Evolutionary conservation across 768 basidiomycete species (phyloP).

Genomic region (Boletales sp.): DNA sequence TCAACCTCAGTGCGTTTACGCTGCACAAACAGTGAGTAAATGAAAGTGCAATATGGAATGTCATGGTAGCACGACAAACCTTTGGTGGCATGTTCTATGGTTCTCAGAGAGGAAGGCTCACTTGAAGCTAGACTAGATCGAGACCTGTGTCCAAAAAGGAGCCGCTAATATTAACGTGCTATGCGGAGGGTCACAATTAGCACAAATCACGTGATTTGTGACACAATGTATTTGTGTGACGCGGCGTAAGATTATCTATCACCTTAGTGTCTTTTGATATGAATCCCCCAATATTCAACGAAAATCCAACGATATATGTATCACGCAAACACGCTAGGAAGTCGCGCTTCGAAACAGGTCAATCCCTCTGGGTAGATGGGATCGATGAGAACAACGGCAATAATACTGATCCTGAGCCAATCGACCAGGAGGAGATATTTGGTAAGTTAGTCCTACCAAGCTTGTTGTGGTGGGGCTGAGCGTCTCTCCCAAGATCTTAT

Average conservation of each 20-base stretch:
- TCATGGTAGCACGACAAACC: constrained; percentile 16
- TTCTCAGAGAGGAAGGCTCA: neutral
- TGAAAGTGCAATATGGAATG: constrained; percentile 1
- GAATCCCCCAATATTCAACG: constrained; percentile 72
- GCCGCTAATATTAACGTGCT: constrained; percentile 18
- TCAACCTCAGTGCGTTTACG: constrained; percentile 54
- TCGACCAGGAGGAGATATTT: constrained; percentile 91
- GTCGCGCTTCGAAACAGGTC: constrained; percentile 35
- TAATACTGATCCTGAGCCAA: constrained; percentile 51
- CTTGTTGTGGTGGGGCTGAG: neutral
- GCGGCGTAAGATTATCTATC: constrained; percentile 7
- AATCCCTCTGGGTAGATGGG: constrained; percentile 63
- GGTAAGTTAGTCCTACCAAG: constrained; percentile 44
- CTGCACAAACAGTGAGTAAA: constrained; percentile 32
- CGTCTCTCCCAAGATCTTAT: constrained; percentile 70
- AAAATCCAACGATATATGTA: constrained; percentile 81
- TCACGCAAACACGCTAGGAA: constrained; percentile 45
- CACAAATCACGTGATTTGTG: constrained; percentile 21
- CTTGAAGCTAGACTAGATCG: neutral
- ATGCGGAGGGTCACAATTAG: constrained; percentile 4
- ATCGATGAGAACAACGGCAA: constrained; percentile 36
- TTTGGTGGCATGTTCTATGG: constrained; percentile 35
- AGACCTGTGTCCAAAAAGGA: constrained; percentile 14
- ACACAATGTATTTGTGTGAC: constrained; percentile 16
- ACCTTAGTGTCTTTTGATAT: constrained; percentile 26